phyloP scores from a whole-genome alignment of 306 rosid species.

The Prunus mira region DNA sequence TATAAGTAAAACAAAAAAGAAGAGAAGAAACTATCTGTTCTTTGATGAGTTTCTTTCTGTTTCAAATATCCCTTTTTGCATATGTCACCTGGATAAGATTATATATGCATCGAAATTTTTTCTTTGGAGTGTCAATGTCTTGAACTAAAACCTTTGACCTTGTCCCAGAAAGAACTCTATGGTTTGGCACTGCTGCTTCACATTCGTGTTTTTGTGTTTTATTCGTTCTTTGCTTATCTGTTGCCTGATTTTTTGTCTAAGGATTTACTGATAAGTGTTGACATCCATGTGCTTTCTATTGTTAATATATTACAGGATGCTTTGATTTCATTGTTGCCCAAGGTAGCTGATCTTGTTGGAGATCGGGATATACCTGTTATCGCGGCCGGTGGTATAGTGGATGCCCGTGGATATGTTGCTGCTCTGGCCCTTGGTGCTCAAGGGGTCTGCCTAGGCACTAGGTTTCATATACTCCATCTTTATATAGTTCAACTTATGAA shows the following conservation, averaged over 20 bases:
- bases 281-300: neutral
- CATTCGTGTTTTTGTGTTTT: neutral
- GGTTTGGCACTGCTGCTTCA: neutral
- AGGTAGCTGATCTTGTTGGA: constrained; percentile 77
- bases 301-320: constrained; percentile 47
- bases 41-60: too few relatives aligned
- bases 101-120: too few relatives aligned
- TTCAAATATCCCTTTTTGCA: too few relatives aligned
- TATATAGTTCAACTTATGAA: too few relatives aligned
- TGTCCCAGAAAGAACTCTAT: too few relatives aligned
- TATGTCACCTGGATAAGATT: too few relatives aligned
- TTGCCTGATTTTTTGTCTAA: neutral
- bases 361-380: constrained; percentile 62
- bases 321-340: constrained; percentile 65
- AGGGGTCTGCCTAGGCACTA: constrained; percentile 74
- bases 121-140: too few relatives aligned
- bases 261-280: neutral
- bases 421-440: constrained; percentile 88
- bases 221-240: neutral
- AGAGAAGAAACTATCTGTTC: too few relatives aligned
- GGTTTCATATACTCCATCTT: constrained; percentile 39
- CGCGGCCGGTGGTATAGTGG: constrained; percentile 82
- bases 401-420: constrained; percentile 83
- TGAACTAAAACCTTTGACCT: too few relatives aligned
- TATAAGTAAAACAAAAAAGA: too few relatives aligned